Conservation (phyloP, 768 basidiomycete species). For the Crassisporium funariophilum region DNA sequence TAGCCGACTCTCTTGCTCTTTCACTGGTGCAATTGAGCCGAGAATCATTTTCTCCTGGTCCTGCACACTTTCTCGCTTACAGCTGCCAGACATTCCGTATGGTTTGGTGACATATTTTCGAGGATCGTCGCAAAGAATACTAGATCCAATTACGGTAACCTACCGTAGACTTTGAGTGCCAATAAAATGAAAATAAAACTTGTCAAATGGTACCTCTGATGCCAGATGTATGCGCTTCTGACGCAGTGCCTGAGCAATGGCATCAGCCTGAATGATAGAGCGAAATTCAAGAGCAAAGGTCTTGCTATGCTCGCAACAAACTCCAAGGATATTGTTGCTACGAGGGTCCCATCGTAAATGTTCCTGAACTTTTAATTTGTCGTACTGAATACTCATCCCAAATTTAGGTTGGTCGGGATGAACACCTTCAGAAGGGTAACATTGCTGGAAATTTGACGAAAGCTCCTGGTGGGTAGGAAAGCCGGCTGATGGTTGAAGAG, state of each 20-base stretch:
- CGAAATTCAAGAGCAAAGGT: neutral
- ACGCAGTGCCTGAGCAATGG: neutral
- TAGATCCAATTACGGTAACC: constrained; percentile 6
- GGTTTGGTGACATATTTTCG: neutral
- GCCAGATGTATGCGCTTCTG: constrained; percentile 1
- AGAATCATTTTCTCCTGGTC: neutral
- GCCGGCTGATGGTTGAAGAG: constrained; percentile 7
- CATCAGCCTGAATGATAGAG: constrained; percentile 7
- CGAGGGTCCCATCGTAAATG: neutral
- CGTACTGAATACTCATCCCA: neutral
- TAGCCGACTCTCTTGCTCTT: neutral
- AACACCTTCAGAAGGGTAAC: constrained; percentile 5
- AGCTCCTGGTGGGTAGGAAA: constrained; percentile 8
- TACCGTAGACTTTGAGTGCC: neutral
- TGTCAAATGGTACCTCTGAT: neutral
- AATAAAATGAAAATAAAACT: neutral
- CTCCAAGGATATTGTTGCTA: constrained; percentile 4
- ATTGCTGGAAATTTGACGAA: constrained; percentile 1
- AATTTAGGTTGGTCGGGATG: neutral
- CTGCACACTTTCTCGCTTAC: constrained; percentile 1
- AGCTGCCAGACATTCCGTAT: constrained; percentile 6
- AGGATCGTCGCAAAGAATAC: constrained; percentile 3
- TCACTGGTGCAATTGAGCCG: neutral
- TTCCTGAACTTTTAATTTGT: neutral
- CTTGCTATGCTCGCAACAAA: constrained; percentile 5